Evolutionary conservation across 108 stramenopile genomes (phyloP).

Genomic region (Parietichytrium sp.): DNA sequence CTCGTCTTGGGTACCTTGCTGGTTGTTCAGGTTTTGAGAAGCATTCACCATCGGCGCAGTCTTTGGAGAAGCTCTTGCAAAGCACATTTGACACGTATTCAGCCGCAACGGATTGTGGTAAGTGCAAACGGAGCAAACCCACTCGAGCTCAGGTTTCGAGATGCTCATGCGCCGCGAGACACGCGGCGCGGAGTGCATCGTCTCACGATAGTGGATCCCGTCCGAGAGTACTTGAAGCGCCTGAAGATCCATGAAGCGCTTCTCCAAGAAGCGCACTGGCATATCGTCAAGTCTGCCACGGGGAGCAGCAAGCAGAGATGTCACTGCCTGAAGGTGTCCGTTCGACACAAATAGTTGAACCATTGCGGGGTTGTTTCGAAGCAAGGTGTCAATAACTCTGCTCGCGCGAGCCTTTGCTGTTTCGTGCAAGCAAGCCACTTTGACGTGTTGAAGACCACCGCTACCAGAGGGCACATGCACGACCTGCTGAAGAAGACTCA

Average conservation of each 20-base stretch:
- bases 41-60: too few species aligned
- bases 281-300: slow-evolving; percentile 18
- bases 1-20: too few species aligned
- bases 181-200: too few species aligned
- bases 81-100: background rate
- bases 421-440: slow-evolving; percentile 10
- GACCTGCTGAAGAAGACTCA: background rate
- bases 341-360: slow-evolving; percentile 32
- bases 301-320: slow-evolving; percentile 13
- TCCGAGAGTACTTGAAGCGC: too few species aligned
- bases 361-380: slow-evolving; percentile 29
- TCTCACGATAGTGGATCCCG: too few species aligned
- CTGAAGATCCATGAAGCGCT: slow-evolving; percentile 15
- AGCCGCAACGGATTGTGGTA: background rate
- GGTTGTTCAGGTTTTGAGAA: too few species aligned
- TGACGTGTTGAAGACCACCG: background rate
- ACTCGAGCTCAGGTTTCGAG: too few species aligned
- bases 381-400: background rate
- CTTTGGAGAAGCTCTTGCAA: background rate
- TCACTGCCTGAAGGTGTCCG: slow-evolving; percentile 21
- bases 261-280: background rate
- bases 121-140: background rate
- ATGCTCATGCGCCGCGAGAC: too few species aligned
- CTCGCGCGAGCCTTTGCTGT: slow-evolving; percentile 23
- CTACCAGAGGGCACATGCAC: background rate